A percentile compares a stretch with the other conserved stretches of the same genome.
These are phyloP conservation scores for Acanthamoeba lenticulata DNA, from an alignment of 208 protist genomes.

Conservation along the genomic window DNA sequence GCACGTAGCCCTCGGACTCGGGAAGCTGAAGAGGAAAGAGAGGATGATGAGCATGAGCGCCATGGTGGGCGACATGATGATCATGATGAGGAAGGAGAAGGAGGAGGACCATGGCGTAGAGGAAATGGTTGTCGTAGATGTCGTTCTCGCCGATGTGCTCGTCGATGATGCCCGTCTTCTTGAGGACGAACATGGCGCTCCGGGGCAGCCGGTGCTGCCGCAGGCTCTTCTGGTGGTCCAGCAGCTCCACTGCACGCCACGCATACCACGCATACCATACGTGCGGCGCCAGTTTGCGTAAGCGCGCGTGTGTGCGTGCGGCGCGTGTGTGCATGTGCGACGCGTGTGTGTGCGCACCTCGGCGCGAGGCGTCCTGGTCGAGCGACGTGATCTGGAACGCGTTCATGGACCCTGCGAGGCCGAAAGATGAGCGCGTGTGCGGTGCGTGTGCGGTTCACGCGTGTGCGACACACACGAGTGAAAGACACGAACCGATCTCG, in stretches of 20 bases:
- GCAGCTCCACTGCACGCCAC: not conserved
- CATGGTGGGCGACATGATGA: not conserved
- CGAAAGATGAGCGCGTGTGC: too few species aligned
- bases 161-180: constrained; percentile 54
- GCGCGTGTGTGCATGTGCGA: too few species aligned
- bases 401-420: not conserved
- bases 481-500: not conserved
- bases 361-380: not conserved
- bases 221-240: constrained; percentile 25
- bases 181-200: constrained; percentile 8
- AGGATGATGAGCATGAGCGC: not conserved
- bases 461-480: too few species aligned
- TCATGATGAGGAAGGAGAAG: not conserved
- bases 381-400: not conserved
- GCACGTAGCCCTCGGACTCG: not conserved
- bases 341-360: not conserved
- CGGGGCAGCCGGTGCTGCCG: not conserved
- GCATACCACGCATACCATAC: too few species aligned
- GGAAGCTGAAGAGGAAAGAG: constrained; percentile 1
- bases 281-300: too few species aligned
- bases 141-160: constrained; percentile 19
- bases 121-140: constrained; percentile 54
- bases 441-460: too few species aligned
- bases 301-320: too few species aligned
- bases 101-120: not conserved